phyloP scores from a whole-genome alignment of 2,329 filamentous ascomycete genomes.

The Monosporascus cannonballus region DNA sequence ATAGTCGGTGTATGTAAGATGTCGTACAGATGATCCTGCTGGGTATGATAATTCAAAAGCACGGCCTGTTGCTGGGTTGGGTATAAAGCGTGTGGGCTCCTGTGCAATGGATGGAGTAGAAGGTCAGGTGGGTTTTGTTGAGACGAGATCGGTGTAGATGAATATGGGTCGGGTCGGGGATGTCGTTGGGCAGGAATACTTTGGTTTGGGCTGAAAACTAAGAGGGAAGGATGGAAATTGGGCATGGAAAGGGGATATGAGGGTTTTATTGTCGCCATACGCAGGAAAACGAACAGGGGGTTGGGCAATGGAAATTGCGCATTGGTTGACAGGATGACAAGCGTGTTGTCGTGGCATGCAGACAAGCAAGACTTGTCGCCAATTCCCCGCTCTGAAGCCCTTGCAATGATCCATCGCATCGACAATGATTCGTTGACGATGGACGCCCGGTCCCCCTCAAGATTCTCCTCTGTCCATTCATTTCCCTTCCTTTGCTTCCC shows the following conservation, averaged over 20 bases:
- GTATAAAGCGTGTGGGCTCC: constrained; percentile 11
- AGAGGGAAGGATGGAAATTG: constrained; percentile 28
- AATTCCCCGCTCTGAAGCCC: neutral
- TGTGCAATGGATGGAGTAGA: constrained; percentile 1
- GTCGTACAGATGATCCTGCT: constrained; percentile 18
- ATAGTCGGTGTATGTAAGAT: constrained; percentile 14
- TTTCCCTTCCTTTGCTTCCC: constrained; percentile 6
- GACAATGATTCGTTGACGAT: neutral
- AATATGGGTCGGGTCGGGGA: constrained; percentile 13
- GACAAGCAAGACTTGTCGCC: neutral
- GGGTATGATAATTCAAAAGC: constrained; percentile 18
- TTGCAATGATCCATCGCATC: neutral
- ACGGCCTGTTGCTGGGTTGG: constrained; percentile 11
- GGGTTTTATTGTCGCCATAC: constrained; percentile 41
- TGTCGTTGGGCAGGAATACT: constrained; percentile 29
- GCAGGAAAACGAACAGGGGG: constrained; percentile 18
- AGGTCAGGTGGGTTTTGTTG: constrained; percentile 1
- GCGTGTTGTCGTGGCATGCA: neutral
- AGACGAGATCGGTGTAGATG: constrained; percentile 16
- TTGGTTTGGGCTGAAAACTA: constrained; percentile 29
- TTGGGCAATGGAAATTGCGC: constrained; percentile 17
- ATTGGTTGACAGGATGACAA: constrained; percentile 13
- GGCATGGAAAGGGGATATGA: constrained; percentile 38
- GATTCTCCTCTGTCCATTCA: constrained; percentile 1
- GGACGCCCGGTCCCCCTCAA: neutral